Conservation (phyloP, 495 filamentous ascomycete genomes). For the Penicillium fimorum region DNA sequence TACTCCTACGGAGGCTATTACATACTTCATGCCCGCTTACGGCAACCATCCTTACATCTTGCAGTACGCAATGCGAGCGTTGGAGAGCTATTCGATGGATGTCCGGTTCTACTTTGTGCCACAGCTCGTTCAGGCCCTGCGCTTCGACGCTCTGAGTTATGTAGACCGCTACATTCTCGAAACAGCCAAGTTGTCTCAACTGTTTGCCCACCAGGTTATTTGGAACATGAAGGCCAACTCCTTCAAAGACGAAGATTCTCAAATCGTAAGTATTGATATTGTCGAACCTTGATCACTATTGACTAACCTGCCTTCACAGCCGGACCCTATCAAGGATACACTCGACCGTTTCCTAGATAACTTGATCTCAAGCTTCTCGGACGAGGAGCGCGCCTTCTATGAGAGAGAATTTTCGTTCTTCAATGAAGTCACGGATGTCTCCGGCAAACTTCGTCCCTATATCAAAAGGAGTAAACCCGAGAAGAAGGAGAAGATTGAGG, state of each 20-base stretch:
- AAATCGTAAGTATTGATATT: conserved; percentile 62
- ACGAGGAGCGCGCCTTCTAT: conserved; percentile 78
- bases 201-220: conserved; percentile 98
- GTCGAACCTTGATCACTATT: background rate
- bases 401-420: conserved; percentile 97
- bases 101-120: conserved; percentile 99
- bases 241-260: conserved; percentile 93
- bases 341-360: conserved; percentile 86
- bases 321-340: conserved; percentile 88
- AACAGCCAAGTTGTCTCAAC: conserved; percentile 89
- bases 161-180: conserved; percentile 96
- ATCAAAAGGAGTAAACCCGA: conserved; percentile 92
- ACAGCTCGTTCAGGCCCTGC: conserved; percentile 94
- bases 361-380: conserved; percentile 78
- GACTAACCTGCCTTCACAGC: conserved; percentile 56
- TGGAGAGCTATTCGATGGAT: conserved; percentile 91
- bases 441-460: conserved; percentile 89
- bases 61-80: conserved; percentile 94
- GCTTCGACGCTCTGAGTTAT: conserved; percentile 91
- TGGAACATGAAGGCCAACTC: conserved; percentile 99
- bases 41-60: conserved; percentile 92
- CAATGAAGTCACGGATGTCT: conserved; percentile 91
- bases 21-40: conserved; percentile 89
- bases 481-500: conserved; percentile 99
- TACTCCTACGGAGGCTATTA: conserved; percentile 88